Conservation (phyloP, 768 basidiomycete species). For the Tricholoma sp. region DNA sequence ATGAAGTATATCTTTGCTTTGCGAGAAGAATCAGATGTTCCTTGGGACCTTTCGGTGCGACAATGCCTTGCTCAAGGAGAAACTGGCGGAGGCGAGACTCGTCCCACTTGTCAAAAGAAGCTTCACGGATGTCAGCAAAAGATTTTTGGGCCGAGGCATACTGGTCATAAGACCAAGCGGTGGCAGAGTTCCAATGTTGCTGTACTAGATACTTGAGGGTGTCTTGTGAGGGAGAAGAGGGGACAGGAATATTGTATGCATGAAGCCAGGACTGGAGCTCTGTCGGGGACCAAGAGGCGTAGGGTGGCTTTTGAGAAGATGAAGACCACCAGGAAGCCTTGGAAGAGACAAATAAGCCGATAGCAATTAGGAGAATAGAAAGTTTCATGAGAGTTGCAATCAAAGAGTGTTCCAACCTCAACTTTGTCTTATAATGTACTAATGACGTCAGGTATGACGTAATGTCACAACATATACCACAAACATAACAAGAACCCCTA, state of each 20-base stretch:
- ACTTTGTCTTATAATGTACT: not conserved
- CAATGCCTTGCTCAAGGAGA: slow-evolving; percentile 81
- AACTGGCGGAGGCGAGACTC: slow-evolving; percentile 79
- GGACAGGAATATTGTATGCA: slow-evolving; percentile 55
- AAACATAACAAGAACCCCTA: too few relatives aligned
- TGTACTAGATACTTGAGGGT: slow-evolving; percentile 46
- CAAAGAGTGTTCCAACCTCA: not conserved
- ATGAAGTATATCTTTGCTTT: slow-evolving; percentile 61
- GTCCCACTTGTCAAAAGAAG: slow-evolving; percentile 76
- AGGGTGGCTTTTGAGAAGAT: slow-evolving; percentile 28
- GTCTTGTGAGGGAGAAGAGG: slow-evolving; percentile 37
- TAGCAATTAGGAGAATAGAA: slow-evolving; percentile 23
- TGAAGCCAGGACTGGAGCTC: slow-evolving; percentile 69
- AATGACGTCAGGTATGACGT: not conserved
- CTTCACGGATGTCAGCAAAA: slow-evolving; percentile 54
- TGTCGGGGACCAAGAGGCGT: slow-evolving; percentile 53
- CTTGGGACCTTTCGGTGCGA: slow-evolving; percentile 71
- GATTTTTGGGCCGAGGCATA: slow-evolving; percentile 57
- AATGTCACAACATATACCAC: too few relatives aligned
- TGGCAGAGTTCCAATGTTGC: slow-evolving; percentile 53
- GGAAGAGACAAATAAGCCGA: slow-evolving; percentile 26
- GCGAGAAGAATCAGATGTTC: slow-evolving; percentile 80
- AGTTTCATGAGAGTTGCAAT: slow-evolving; percentile 20
- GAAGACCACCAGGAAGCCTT: slow-evolving; percentile 53
- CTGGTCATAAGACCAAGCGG: slow-evolving; percentile 58